Conservation (phyloP, 2,329 filamentous ascomycete species). For the Parafenestella ontariensis region DNA sequence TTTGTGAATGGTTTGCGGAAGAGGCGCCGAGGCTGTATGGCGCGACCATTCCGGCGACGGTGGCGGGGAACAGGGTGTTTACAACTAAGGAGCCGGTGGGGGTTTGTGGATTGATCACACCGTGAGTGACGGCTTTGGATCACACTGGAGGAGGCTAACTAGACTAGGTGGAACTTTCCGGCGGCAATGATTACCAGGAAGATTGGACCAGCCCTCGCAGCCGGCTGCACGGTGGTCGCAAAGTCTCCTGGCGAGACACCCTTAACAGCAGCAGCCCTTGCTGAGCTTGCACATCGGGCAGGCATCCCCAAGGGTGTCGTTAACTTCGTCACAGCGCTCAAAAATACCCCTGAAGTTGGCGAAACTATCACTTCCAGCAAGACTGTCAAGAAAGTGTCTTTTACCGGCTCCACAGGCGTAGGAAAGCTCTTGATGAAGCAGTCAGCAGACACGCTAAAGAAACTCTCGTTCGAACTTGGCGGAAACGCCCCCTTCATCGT, state of each 20-base stretch:
- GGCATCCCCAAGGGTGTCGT: conserved; percentile 90
- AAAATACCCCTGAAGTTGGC: conserved; percentile 83
- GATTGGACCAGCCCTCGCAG: conserved; percentile 74
- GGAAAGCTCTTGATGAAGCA: conserved; percentile 88
- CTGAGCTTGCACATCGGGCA: conserved; percentile 83
- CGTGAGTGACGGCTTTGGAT: conserved; percentile 52
- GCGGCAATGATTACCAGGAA: conserved; percentile 60
- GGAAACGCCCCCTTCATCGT: conserved; percentile 97
- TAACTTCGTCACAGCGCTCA: conserved; percentile 81
- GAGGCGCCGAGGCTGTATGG: conserved; percentile 58
- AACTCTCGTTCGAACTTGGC: conserved; percentile 87
- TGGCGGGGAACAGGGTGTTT: conserved; percentile 75
- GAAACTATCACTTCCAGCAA: conserved; percentile 77
- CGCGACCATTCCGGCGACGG: conserved; percentile 73
- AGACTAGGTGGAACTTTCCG: conserved; percentile 75
- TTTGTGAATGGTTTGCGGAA: conserved; percentile 52
- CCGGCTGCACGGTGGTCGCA: conserved; percentile 92
- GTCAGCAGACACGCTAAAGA: conserved; percentile 82
- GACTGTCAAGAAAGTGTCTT: conserved; percentile 86
- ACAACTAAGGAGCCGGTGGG: conserved; percentile 85
- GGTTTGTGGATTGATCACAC: conserved; percentile 82
- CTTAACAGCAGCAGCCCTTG: conserved; percentile 85
- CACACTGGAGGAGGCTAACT: conserved; percentile 4
- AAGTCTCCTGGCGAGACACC: conserved; percentile 94
- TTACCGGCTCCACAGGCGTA: conserved; percentile 78